These are phyloP conservation scores for Paramecium biaurelia DNA, from an alignment of 73 alveolate species.

Conservation along the genomic window DNA sequence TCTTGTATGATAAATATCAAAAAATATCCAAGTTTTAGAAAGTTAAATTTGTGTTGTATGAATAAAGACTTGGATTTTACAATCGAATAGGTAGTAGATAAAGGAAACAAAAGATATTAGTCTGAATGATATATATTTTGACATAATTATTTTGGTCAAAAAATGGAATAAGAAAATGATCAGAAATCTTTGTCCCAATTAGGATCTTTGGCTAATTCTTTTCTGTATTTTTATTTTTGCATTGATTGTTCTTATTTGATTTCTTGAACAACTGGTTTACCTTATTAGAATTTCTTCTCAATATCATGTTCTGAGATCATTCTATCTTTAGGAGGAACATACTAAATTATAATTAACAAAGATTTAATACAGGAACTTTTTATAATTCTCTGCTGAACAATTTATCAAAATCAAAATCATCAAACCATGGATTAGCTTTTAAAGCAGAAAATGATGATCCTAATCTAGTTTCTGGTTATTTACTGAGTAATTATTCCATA, in stretches of 20 bases:
- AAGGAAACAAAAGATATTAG: too few species aligned
- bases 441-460: conserved; percentile 36
- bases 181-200: conserved; percentile 62
- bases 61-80: conserved; percentile 66
- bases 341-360: background rate
- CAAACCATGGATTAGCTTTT: conserved; percentile 49
- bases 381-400: conserved; percentile 18
- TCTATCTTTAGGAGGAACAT: conserved; percentile 48
- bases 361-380: conserved; percentile 20
- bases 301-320: conserved; percentile 9
- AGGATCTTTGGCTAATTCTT: conserved; percentile 38
- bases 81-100: too few species aligned
- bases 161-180: conserved; percentile 27
- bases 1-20: conserved; percentile 63
- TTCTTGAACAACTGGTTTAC: conserved; percentile 12
- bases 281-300: background rate
- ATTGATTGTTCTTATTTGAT: conserved; percentile 12
- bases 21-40: conserved; percentile 51
- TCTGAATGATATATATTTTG: background rate
- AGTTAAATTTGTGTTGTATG: conserved; percentile 62
- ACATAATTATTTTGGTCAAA: background rate
- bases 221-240: background rate
- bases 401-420: conserved; percentile 48
- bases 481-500: conserved; percentile 60
- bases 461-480: conserved; percentile 57